phyloP scores from a whole-genome alignment of 1,284 basidiomycete species.

The Stygiomarasmius scandens region DNA sequence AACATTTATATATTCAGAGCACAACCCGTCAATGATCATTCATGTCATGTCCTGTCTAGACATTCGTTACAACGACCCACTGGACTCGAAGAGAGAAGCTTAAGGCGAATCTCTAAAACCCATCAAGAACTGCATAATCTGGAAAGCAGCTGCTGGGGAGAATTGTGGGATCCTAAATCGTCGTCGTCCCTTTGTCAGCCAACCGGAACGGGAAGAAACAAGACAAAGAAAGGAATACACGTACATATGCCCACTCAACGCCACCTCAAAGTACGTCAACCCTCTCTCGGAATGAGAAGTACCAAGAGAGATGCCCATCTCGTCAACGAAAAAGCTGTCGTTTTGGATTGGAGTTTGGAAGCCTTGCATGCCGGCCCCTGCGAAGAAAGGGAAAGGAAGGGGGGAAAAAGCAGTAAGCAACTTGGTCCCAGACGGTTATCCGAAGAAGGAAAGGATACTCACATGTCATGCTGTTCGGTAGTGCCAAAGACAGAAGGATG shows the following conservation, averaged over 20 bases:
- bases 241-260: conserved; percentile 71
- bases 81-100: too few species aligned
- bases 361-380: conserved; percentile 69
- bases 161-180: conserved; percentile 72
- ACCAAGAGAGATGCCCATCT: conserved; percentile 54
- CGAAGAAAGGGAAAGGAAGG: background rate
- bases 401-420: too few species aligned
- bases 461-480: conserved; percentile 74
- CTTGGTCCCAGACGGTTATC: too few species aligned
- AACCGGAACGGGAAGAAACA: background rate
- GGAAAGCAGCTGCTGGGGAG: conserved; percentile 69
- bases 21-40: too few species aligned
- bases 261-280: conserved; percentile 67
- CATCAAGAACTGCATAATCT: conserved; percentile 71
- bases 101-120: conserved; percentile 55
- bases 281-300: conserved; percentile 67
- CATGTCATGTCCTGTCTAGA: too few species aligned
- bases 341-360: conserved; percentile 67
- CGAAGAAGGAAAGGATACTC: conserved; percentile 24
- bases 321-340: conserved; percentile 69
- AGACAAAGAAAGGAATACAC: conserved; percentile 23
- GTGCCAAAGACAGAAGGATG: too few species aligned
- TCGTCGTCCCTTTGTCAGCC: too few species aligned
- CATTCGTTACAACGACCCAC: too few species aligned
- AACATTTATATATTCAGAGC: too few species aligned